Evolutionary conservation across 73 alveolate genomes (phyloP), one percentile per base, ranked within the genome.

Genomic region (Paramecium octaurelia): DNA sequence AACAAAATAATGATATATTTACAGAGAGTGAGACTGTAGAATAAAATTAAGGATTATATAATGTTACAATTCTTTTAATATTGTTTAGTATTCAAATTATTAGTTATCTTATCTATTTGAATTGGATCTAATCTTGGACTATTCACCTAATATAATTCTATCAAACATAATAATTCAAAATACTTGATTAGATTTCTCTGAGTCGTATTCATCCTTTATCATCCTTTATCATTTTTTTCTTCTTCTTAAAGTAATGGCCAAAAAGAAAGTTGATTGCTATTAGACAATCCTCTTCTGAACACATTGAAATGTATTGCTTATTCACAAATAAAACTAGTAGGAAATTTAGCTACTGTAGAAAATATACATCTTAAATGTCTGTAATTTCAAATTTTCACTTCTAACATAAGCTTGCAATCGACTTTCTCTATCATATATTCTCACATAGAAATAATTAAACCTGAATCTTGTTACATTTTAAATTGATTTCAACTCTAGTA

Each of bases 241-340:
- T 80, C 21, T 80, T 43, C 24, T 44, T 80, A 18, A 80, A 23
- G 6, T 80, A 38, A 44, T 80, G 46, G 2, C 91, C 91, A 80
- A 80, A 80, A 20, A 48, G 20, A 4, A 24, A 80, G 21, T 21
- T 31, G 2, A 80, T 44, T 80, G 24, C 2, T 80, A 80, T n/a
- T 3, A 31, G 75, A 20, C 70, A 31, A 80, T 80, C 91, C 24
- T 80, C 91, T 48, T 80, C 91, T 20, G 76, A 44, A 46, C 44
- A 80, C 54, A 80, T 43, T 18, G 91, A 21, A 4, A 80, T 23
- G 16, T 43, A 80, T 46, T 11, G 57, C 73, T 35, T 20, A 40
- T 27, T 80, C 91, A 80, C 91, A 44, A 43, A 44, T 80, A 42
- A 80, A 80, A 31, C 57, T 80, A 18, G 70, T 80, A 8, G 91